Evolutionary conservation across 352 stramenopile species (phyloP), one percentile per base, ranked within the genome.

Genomic region (Phytophthora palmivora): DNA sequence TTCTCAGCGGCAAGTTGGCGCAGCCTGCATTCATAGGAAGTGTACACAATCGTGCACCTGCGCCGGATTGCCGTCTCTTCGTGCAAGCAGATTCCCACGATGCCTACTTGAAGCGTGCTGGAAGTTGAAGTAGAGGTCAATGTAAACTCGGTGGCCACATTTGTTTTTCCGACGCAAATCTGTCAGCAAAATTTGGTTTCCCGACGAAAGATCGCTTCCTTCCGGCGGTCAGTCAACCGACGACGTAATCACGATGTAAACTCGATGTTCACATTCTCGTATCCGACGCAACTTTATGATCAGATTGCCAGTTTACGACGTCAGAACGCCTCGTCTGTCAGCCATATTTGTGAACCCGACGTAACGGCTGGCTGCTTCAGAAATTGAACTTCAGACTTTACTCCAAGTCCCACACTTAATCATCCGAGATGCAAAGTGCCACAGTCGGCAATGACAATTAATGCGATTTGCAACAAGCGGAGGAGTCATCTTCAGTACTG

Each of bases 351-450:
- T 6, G 24, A 28, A 28, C 24, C 24, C 24, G 24, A 28, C 21
- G 15, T 21, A 51, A 45, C 53, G 53, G 41, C 32, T 53, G 50
- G 49, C 9, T 42, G 54, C 54, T 63, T 63, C 53, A n/a, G n/a
- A n/a, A n/a, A n/a, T n/a, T n/a, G n/a, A n/a, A n/a, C 42, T 62
- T 61, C 53, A 52, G 42, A 45, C 42, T 61, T 47, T 39, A 50
- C 38, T 50, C 18, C 33, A 21, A 36, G 48, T 36, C 38, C 51
- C 51, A 59, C 51, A n/a, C 11, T 38, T 61, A 53, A 28, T 62
- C 54, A 41, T 19, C 42, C 36, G 54, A 63, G 54, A 62, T 43
- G 42, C 26, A 28, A 28, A 28, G 24, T 28, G 6, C 3, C 24
- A 28, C 24, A 6, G 24, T 28, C 24, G 24, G 24, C 6, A 28